Evolutionary conservation across 2,329 filamentous ascomycete genomes (phyloP), one percentile per base, ranked within the genome.

Genomic region (Trichoderma pleuroti): DNA sequence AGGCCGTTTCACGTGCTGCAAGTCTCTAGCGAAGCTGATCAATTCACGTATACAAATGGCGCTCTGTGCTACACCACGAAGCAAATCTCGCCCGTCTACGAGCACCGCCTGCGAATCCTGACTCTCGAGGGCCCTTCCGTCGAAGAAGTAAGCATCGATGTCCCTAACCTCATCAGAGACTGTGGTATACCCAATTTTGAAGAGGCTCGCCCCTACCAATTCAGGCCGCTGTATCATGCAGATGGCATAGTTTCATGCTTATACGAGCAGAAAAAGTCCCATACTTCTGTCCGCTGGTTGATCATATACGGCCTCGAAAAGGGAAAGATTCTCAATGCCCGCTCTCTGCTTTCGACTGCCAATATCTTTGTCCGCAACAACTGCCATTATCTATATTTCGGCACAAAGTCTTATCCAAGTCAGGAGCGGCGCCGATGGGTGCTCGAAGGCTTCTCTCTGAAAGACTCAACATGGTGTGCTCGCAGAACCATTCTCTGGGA

Each of bases 351-450:
- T 18, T 85, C 85, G 30, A 83, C 82, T 2, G 80, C 83, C 32
- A 89, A 86, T 72, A 79, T 93, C 2, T 92, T 93, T 77, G 90
- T 91, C 4, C 86, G 91, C 11, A 91, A 93, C 72, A 88, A 88
- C 71, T 75, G 78, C 1, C 76, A 84, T 1, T 89, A 87, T 76
- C 82, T 94, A 3, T 91, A 90, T 75, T 91, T 88, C 74, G 92
- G 91, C 5, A 90, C 88, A 0, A 87, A 90, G 77, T 89, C 86
- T 0, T 84, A 84, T 8, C 76, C 81, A 4, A 78, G 81, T 2
- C 85, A 89, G 74, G 88, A 86, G 0, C 84, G 86, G 72, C 85
- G 84, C 36, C 86, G 88, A 76, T 94, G 92, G 92, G 80, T 84
- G 0, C 80, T 93, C 36, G 80, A 83, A 34, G 86, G 86, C 3